Evolutionary conservation across 1,139 yeast genomes (phyloP), one percentile per base, ranked within the genome.

Genomic region (Geotrichum cucujoidarum): DNA sequence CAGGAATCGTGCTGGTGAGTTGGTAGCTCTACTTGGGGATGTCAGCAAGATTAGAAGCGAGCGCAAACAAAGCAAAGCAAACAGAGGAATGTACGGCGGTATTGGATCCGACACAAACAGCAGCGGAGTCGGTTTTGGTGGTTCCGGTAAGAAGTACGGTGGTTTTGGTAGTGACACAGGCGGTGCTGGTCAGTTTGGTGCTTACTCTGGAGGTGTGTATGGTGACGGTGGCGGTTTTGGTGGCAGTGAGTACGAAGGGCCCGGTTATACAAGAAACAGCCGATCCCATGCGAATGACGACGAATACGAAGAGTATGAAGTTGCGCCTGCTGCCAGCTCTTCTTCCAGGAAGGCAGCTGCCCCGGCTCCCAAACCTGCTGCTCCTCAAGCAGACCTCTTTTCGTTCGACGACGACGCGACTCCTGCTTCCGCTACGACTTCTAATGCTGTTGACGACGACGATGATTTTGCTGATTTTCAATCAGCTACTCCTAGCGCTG

Each of bases 391-490:
- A 17, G 88, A 83, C 60, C 71, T 83, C 54, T 73, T 81, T 54
- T 72, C 78, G 7, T 74, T 78, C 54, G 77, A 73, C 51, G 74
- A 68, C 33, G 55, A 62, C 14, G 32, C 55, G 30, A 31, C 55
- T 36, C 47, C 55, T 43, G 6, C 27, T 24, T 49, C 52, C 6
- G 40, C 54, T 20, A 24, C 14, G 11, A 7, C 43, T 39, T 21
- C 43, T 18, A 13, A 30, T 17, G 53, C 60, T 8, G 62, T 57
- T 2, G 69, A 80, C 37, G 88, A 81, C 40, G 95, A 85, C 56
- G 97, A 89, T 58, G 97, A 90, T 38, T 90, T 90, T 67, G 95
- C 87, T 56, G 97, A 92, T 58, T 90, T 90, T 75, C 97, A 90
- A 67, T 80, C 86, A 47, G 95, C 96, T 3, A 60, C 70, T 4